Evolutionary conservation across 148 eudicot species (phyloP).

Genomic region (Selenicereus undatus): DNA sequence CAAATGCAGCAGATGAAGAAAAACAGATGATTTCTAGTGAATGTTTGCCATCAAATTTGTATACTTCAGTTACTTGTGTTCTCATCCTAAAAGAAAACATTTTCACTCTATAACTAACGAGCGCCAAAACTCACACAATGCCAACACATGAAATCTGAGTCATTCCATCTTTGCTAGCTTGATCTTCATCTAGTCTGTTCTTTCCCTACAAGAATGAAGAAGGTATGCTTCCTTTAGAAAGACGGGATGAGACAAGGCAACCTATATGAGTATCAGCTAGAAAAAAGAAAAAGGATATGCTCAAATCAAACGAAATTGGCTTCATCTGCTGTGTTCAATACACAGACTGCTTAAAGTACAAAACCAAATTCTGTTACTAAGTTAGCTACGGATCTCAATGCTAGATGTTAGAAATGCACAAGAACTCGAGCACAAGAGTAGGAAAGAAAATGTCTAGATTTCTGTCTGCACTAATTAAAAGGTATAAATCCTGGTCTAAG

Average conservation of each 20-base stretch:
- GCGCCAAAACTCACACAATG: constrained; percentile 21
- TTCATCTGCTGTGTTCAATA: background rate
- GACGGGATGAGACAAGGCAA: constrained; percentile 20
- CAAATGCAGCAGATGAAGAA: background rate
- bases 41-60: background rate
- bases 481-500: background rate
- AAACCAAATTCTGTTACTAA: background rate
- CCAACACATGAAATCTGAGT: constrained; percentile 18
- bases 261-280: constrained; percentile 9
- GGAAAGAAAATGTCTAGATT: background rate
- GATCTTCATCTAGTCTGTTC: constrained; percentile 64
- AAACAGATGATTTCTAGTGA: background rate
- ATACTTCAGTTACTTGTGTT: background rate
- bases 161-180: constrained; percentile 36
- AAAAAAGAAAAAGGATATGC: constrained; percentile 1
- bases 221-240: constrained; percentile 22
- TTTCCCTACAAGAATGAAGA: constrained; percentile 56
- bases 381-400: background rate
- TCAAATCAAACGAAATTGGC: background rate
- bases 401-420: background rate
- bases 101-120: constrained; percentile 22
- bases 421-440: background rate
- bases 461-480: background rate
- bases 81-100: constrained; percentile 2
- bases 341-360: background rate